Conservation (phyloP, 1,139 yeast species). For the Ogataea hybrid region DNA sequence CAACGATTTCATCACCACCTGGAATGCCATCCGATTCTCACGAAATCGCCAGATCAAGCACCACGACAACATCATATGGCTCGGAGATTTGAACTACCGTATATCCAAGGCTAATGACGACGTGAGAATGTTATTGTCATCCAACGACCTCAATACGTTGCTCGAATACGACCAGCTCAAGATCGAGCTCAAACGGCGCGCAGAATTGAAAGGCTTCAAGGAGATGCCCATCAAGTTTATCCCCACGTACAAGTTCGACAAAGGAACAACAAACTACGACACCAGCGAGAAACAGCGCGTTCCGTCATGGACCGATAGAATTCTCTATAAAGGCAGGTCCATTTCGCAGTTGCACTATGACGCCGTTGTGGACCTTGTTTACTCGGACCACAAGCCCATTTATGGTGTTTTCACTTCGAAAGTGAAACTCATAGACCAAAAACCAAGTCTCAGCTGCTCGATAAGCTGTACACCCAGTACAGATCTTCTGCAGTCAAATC, state of each 20-base stretch:
- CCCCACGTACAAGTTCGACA: slow-evolving; percentile 93
- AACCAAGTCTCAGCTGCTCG: slow-evolving; percentile 47
- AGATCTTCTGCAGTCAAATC: slow-evolving; percentile 29
- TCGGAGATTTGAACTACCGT: slow-evolving; percentile 92
- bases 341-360: slow-evolving; percentile 59
- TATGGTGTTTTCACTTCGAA: slow-evolving; percentile 68
- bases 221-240: slow-evolving; percentile 75
- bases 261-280: slow-evolving; percentile 74
- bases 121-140: slow-evolving; percentile 56
- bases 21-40: slow-evolving; percentile 53
- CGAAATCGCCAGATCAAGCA: slow-evolving; percentile 54
- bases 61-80: slow-evolving; percentile 86
- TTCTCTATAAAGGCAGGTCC: slow-evolving; percentile 58
- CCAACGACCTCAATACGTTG: slow-evolving; percentile 51
- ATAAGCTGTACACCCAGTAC: slow-evolving; percentile 51
- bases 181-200: slow-evolving; percentile 67
- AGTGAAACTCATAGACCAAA: slow-evolving; percentile 64
- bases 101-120: slow-evolving; percentile 66
- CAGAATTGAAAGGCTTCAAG: slow-evolving; percentile 46
- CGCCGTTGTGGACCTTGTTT: slow-evolving; percentile 50
- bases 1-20: slow-evolving; percentile 70
- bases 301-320: slow-evolving; percentile 97
- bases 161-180: slow-evolving; percentile 75
- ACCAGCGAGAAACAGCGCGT: slow-evolving; percentile 88
- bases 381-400: slow-evolving; percentile 93